A percentile compares a stretch with the other conserved stretches of the same genome.
These are phyloP conservation scores for Bacterosira constricta DNA, from an alignment of 108 stramenopile species.

Conservation along the genomic window DNA sequence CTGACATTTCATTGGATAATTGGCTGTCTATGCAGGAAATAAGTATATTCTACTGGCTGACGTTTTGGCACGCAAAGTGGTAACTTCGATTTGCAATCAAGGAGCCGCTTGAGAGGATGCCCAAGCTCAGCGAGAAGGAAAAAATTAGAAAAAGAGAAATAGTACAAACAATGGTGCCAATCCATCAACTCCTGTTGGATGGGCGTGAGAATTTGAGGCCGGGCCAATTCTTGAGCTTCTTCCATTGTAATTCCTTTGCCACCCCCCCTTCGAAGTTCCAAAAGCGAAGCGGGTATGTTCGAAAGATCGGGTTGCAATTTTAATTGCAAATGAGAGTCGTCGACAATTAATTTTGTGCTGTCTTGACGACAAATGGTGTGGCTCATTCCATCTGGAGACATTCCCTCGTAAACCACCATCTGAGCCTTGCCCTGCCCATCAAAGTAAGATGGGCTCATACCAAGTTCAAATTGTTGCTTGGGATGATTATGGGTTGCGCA, in stretches of 20 bases:
- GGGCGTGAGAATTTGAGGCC: background rate
- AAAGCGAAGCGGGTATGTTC: background rate
- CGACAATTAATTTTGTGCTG: background rate
- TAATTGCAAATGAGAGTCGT: background rate
- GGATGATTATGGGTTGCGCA: background rate
- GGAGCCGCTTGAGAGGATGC: background rate
- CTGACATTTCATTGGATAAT: too few species aligned
- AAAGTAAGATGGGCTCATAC: background rate
- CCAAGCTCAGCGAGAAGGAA: background rate
- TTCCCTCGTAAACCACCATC: slow-evolving; percentile 6
- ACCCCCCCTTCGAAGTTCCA: background rate
- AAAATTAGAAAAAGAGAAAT: background rate
- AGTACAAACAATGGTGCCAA: background rate
- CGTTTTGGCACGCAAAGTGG: slow-evolving; percentile 31
- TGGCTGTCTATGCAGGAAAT: too few species aligned
- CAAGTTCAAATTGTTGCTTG: background rate
- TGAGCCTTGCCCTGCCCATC: background rate
- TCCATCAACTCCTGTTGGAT: background rate
- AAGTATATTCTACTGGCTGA: too few species aligned
- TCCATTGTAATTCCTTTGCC: background rate
- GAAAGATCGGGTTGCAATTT: background rate
- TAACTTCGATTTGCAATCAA: background rate
- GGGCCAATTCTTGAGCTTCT: background rate
- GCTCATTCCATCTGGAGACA: slow-evolving; percentile 2
- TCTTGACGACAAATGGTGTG: background rate